Evolutionary conservation across 768 basidiomycete genomes (phyloP).

Genomic region (Tylopilus rubrobrunneus): DNA sequence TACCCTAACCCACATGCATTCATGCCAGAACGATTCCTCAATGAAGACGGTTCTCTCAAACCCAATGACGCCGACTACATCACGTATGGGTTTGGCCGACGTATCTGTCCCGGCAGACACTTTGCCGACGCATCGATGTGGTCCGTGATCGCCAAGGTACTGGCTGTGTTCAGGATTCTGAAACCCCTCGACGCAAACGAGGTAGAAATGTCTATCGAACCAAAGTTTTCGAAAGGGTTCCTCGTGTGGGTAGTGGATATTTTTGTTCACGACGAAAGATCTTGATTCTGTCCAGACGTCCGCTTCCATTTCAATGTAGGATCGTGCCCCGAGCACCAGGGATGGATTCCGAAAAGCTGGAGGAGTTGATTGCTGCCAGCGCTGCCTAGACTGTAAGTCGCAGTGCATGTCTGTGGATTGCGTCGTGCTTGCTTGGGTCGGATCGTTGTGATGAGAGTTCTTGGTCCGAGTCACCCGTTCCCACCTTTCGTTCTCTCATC

Average conservation of each 20-base stretch:
- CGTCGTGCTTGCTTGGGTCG: too few relatives aligned
- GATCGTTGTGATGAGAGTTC: too few relatives aligned
- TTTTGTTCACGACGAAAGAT: too few relatives aligned
- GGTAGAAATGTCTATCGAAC: neutral
- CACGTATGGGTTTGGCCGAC: constrained; percentile 24
- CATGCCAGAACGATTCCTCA: constrained; percentile 37
- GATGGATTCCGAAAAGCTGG: neutral
- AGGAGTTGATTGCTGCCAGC: constrained; percentile 6
- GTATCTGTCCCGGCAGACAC: constrained; percentile 12
- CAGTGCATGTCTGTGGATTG: too few relatives aligned
- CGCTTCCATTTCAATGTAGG: constrained; percentile 4
- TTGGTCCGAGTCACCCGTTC: too few relatives aligned
- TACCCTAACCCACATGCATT: constrained; percentile 36
- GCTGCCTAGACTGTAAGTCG: neutral
- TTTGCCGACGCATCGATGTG: too few relatives aligned
- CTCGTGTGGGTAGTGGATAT: too few relatives aligned
- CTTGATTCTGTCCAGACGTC: neutral
- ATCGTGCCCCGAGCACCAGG: constrained; percentile 1
- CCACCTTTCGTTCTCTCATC: too few relatives aligned
- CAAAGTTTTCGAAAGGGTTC: too few relatives aligned
- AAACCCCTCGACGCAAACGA: too few relatives aligned
- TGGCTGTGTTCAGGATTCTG: too few relatives aligned
- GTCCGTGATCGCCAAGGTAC: too few relatives aligned
- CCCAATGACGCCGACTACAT: constrained; percentile 2
- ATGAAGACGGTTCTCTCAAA: constrained; percentile 21